These are phyloP conservation scores for Leucocoprinus leucothites DNA, from an alignment of 768 basidiomycete genomes.

Conservation along the genomic window DNA sequence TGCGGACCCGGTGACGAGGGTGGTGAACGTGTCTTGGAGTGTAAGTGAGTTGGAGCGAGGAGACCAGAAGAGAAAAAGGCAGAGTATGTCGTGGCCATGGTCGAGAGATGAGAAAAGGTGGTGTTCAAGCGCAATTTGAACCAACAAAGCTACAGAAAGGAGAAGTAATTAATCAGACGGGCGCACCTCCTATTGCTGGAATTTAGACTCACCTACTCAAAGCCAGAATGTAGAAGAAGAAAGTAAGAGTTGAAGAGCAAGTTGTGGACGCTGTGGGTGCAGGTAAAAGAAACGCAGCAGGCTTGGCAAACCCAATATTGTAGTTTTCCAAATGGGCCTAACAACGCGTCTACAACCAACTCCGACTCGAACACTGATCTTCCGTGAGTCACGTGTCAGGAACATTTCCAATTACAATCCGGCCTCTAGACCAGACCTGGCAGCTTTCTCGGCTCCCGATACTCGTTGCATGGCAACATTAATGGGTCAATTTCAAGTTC, in stretches of 20 bases:
- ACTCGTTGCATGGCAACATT: neutral
- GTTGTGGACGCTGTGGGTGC: too few relatives aligned
- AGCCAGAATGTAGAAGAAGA: neutral
- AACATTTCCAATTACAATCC: neutral
- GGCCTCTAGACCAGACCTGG: neutral
- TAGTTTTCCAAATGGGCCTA: too few relatives aligned
- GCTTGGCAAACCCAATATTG: too few relatives aligned
- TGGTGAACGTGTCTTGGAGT: conserved; percentile 15
- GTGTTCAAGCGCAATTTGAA: neutral
- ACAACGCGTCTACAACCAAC: too few relatives aligned
- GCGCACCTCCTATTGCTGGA: neutral
- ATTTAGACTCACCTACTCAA: neutral
- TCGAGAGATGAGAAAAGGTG: neutral
- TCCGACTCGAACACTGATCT: neutral
- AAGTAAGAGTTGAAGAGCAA: neutral
- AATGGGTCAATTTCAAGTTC: too few relatives aligned
- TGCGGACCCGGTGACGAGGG: conserved; percentile 20
- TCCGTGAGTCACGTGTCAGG: neutral
- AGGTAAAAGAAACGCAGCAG: too few relatives aligned
- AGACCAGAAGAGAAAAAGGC: conserved; percentile 71
- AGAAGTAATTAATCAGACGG: neutral
- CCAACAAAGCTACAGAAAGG: neutral
- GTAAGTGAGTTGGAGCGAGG: conserved; percentile 43
- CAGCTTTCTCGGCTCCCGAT: neutral
- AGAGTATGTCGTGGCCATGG: conserved; percentile 45